Evolutionary conservation across 495 filamentous ascomycete genomes (phyloP), one percentile per base, ranked within the genome.

Genomic region (Penicillium flavigenum): DNA sequence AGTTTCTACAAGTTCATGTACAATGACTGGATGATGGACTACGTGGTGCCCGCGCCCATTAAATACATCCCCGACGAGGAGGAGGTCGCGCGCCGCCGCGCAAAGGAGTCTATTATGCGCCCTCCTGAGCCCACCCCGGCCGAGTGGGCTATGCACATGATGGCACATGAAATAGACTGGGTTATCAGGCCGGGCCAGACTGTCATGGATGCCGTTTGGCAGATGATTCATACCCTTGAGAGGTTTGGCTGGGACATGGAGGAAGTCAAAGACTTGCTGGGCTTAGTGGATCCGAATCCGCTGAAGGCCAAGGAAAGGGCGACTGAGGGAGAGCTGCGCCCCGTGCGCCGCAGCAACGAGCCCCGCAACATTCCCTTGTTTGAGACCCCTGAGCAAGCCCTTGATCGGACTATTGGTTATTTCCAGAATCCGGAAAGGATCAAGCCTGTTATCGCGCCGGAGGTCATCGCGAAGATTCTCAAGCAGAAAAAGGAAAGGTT

Each of bases 11-110:
- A 72, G 7, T 79, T 83, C 43, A 71, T 93, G 39, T 77, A 79
- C 1, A 93, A 96, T 69, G 87, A 91, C 71, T 70, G 88, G 60
- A 87, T 92, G 83, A 52, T 79, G 31, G 64, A 73, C 12, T 91
- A 82, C 80, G 88, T 84, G 71, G 76, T 81, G 47, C 83, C 87
- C 0, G 60, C 58, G 43, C 17, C 72, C 42, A 49, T 42, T 24
- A 57, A 38, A 2, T 57, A 42, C 5, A 39, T 56, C 12, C 59
- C 61, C 19, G 55, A 60, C 26, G 63, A 67, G 36, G 36, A 39
- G 3, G 50, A 52, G 24, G 27, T 52, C 22, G 24, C 16, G 19
- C 34, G 50, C 5, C 50, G 50, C 9, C 22, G 24, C 5, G 50
- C 50, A 7, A 16, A 52, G 38, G 38, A 29, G 2, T 42, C 39